Evolutionary conservation across 192 early-diverging fungal genomes (phyloP).

Genomic region (Phlyctochytrium arcticum): DNA sequence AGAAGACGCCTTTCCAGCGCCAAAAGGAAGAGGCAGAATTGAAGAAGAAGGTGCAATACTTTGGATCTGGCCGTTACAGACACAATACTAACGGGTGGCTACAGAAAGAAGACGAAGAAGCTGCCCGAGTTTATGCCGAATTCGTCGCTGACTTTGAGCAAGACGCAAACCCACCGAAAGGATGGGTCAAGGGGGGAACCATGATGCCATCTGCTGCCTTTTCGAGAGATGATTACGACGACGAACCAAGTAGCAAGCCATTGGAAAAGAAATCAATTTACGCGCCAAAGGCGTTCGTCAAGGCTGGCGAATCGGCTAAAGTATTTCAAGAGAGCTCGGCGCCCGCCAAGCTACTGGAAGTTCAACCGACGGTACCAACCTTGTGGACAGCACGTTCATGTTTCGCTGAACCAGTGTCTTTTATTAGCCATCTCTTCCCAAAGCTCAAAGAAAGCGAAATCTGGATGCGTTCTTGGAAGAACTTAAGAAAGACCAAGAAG

Average conservation of each 20-base stretch:
- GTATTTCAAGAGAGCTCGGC: too few relatives aligned
- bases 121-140: conserved; percentile 70
- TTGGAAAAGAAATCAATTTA: conserved; percentile 13
- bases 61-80: not conserved
- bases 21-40: conserved; percentile 71
- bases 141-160: conserved; percentile 79
- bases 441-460: conserved; percentile 68
- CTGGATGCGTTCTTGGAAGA: conserved; percentile 82
- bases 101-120: conserved; percentile 68
- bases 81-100: not conserved
- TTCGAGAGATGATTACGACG: conserved; percentile 5
- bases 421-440: not conserved
- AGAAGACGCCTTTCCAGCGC: conserved; percentile 70
- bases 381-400: too few relatives aligned
- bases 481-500: conserved; percentile 73
- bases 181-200: conserved; percentile 42
- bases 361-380: too few relatives aligned
- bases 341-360: too few relatives aligned
- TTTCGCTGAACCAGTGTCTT: not conserved
- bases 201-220: conserved; percentile 21
- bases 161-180: conserved; percentile 30
- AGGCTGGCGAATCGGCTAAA: conserved; percentile 11
- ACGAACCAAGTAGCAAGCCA: not conserved
- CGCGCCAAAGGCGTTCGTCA: conserved; percentile 26
- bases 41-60: conserved; percentile 60